Conservation (phyloP, 108 stramenopile genomes). For the Poteriospumella lacustris region DNA sequence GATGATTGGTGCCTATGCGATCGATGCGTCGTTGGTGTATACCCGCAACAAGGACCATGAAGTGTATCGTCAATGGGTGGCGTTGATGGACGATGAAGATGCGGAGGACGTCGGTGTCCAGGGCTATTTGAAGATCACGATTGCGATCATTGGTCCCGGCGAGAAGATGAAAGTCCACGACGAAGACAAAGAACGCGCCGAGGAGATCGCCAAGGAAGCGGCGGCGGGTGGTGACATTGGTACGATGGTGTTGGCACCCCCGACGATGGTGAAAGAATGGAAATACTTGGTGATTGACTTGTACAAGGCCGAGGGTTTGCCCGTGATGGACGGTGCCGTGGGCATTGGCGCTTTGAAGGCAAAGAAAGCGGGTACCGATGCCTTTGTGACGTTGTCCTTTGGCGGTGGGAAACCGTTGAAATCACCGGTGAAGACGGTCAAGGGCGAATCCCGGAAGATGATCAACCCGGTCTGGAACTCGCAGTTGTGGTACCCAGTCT, state of each 20-base stretch:
- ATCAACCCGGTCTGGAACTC: constrained; percentile 1
- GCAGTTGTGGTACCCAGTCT: constrained; percentile 48
- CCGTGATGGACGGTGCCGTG: constrained; percentile 35
- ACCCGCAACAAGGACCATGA: constrained; percentile 44
- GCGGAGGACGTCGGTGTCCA: constrained; percentile 49
- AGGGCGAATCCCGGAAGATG: not conserved
- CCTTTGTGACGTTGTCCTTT: constrained; percentile 38
- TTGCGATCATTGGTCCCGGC: constrained; percentile 57
- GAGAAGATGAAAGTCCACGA: constrained; percentile 48
- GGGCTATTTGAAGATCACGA: constrained; percentile 55
- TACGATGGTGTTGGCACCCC: not conserved
- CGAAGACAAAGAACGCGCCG: constrained; percentile 28
- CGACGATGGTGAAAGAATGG: constrained; percentile 25
- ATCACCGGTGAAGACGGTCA: not conserved
- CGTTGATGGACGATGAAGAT: constrained; percentile 53
- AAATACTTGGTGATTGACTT: constrained; percentile 36
- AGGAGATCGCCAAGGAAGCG: not conserved
- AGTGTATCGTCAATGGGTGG: constrained; percentile 57
- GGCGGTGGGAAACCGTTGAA: constrained; percentile 29
- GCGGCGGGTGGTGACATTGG: constrained; percentile 25
- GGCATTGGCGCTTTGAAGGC: not conserved
- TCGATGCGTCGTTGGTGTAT: constrained; percentile 36
- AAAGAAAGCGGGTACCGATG: constrained; percentile 41
- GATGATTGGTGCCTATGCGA: constrained; percentile 40
- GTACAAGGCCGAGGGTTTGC: constrained; percentile 42